Evolutionary conservation across 1,139 yeast species (phyloP).

Genomic region (Ogataea hybrid): DNA sequence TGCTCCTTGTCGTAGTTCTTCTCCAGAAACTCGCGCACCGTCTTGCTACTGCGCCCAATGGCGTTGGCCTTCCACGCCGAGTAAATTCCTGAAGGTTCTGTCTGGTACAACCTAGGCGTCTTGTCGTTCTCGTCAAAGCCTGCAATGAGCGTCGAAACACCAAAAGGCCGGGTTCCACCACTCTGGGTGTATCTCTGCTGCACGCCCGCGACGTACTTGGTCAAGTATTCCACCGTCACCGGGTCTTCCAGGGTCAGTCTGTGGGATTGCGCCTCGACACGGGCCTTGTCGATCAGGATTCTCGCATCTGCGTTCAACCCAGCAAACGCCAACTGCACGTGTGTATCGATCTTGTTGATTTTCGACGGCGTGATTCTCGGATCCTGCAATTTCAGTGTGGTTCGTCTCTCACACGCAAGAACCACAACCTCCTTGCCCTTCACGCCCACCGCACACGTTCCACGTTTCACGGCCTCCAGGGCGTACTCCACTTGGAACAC

Average conservation of each 20-base stretch:
- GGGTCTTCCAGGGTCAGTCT: conserved; percentile 92
- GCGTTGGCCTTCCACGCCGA: conserved; percentile 99
- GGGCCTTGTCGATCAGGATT: conserved; percentile 88
- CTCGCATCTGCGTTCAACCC: conserved; percentile 98
- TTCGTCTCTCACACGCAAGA: conserved; percentile 94
- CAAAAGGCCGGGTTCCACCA: conserved; percentile 96
- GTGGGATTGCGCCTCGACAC: conserved; percentile 97
- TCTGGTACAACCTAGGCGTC: conserved; percentile 82
- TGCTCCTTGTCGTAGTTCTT: conserved; percentile 76
- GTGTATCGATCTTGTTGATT: conserved; percentile 88
- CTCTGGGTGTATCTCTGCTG: conserved; percentile 98
- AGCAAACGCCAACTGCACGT: conserved; percentile 90
- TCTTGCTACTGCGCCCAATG: conserved; percentile 92
- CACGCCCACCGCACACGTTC: conserved; percentile 97
- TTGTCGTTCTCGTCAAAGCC: conserved; percentile 89
- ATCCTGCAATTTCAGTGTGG: conserved; percentile 92
- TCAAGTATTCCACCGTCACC: conserved; percentile 86
- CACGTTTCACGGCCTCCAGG: conserved; percentile 95
- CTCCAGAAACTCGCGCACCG: conserved; percentile 93
- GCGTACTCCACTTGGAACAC: conserved; percentile 99
- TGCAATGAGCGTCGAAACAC: conserved; percentile 91
- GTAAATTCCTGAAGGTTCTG: conserved; percentile 97
- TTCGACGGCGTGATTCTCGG: conserved; percentile 95
- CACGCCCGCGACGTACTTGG: conserved; percentile 93
- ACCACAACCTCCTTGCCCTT: conserved; percentile 89